Evolutionary conservation across 805 yeast genomes (phyloP).

Genomic region (Zygoascus bituminiphila): DNA sequence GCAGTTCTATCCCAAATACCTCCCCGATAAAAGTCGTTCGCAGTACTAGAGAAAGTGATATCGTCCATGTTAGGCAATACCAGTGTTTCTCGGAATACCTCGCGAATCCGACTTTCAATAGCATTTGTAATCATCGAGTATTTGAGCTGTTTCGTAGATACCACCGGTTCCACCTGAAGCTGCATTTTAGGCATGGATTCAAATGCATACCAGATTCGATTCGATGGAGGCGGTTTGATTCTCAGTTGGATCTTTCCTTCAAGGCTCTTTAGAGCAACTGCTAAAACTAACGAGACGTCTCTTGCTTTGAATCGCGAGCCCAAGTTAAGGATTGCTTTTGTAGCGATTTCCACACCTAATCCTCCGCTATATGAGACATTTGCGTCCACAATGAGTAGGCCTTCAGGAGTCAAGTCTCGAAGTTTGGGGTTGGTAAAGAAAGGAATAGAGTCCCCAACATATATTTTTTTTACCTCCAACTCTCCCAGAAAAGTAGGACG

Average conservation of each 20-base stretch:
- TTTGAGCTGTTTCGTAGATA: slow-evolving; percentile 73
- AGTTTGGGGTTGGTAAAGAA: slow-evolving; percentile 65
- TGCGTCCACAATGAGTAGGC: slow-evolving; percentile 54
- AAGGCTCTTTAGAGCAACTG: slow-evolving; percentile 56
- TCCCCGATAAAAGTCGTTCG: slow-evolving; percentile 70
- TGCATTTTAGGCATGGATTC: slow-evolving; percentile 69
- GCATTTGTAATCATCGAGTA: slow-evolving; percentile 72
- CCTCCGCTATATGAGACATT: slow-evolving; percentile 67
- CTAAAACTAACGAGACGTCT: slow-evolving; percentile 66
- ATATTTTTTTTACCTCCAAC: slow-evolving; percentile 60
- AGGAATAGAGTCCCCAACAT: slow-evolving; percentile 78
- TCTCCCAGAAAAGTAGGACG: slow-evolving; percentile 85
- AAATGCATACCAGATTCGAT: slow-evolving; percentile 85
- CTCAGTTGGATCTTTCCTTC: slow-evolving; percentile 65
- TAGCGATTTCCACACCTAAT: slow-evolving; percentile 66
- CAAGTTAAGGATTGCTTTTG: slow-evolving; percentile 66
- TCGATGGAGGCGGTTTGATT: slow-evolving; percentile 85
- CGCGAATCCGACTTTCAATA: slow-evolving; percentile 69
- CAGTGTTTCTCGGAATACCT: slow-evolving; percentile 67
- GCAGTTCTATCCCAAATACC: slow-evolving; percentile 75
- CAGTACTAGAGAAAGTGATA: slow-evolving; percentile 58
- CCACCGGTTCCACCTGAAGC: slow-evolving; percentile 79
- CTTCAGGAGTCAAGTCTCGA: slow-evolving; percentile 68
- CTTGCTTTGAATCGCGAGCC: slow-evolving; percentile 66
- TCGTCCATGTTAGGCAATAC: slow-evolving; percentile 91